Base-by-base conservation (phyloP, 495 filamentous ascomycete genomes). In the Ramalina intermedia region DNA sequence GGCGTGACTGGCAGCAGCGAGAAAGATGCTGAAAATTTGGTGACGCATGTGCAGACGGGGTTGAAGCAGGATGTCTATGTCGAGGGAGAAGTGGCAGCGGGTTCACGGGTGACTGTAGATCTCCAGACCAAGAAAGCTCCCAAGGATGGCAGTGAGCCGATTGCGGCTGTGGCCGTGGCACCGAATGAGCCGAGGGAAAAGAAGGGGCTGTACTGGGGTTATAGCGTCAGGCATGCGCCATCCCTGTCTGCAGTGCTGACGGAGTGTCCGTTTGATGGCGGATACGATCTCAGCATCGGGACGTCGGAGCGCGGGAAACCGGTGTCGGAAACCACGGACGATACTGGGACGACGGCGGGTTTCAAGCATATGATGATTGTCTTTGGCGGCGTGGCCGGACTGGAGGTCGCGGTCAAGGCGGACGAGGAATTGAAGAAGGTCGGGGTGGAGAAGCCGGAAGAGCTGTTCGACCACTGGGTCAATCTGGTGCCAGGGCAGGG, bases 171-270 rank as follows among this genome's bases (percentile, higher is more conserved):
- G 4, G 69, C 75, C 4, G 75, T 85, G 3, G 68, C 72, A 41
- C 80, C 81, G 0, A 62, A 68, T 33, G 64, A 66, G 5, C 84
- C 85, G 0, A 69, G 84, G 27, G 73, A 78, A 26, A 74, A 84
- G 43, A 71, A 58, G 0, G 85, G 85, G 6, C 85, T 82, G 60
- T 88, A 85, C 60, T 87, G 82, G 84, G 85, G 85, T 41, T 88
- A 78, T 59, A 72, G 59, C 12, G 70, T 82, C 9, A 73, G 85
- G 4, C 70, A 67, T 29, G 75, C 77, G 16, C 47, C 60, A 1
- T 74, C 72, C 0, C 64, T 88, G 3, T 79, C 81, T 0, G 66
- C 66, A 23, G 76, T 88, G 16, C 80, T 85, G 52, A 84, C 80
- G 16, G 68, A 81, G 48, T 72, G 76, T 54, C 69, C 70, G 33